Evolutionary conservation across 345 rosid genomes (phyloP).

Genomic region (Sisymbrium altissimum): DNA sequence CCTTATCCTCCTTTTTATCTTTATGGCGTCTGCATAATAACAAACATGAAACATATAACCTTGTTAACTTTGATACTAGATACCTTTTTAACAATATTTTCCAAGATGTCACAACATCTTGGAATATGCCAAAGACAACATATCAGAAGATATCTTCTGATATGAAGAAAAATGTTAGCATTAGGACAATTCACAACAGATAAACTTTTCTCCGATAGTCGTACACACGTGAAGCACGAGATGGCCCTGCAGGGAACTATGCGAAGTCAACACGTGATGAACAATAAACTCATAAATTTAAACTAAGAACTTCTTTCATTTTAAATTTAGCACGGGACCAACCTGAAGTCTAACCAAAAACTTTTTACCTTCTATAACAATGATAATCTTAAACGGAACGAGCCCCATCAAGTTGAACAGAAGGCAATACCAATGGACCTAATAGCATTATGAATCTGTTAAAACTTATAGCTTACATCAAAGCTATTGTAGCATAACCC

Average conservation of each 20-base stretch:
- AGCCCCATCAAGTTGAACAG: slow-evolving; percentile 67
- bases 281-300: slow-evolving; percentile 34
- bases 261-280: slow-evolving; percentile 52
- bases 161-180: slow-evolving; percentile 24
- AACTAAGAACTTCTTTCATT: slow-evolving; percentile 36
- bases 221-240: slow-evolving; percentile 57
- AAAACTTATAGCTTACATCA: slow-evolving; percentile 43
- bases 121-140: slow-evolving; percentile 21
- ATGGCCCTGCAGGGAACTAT: slow-evolving; percentile 79
- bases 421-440: slow-evolving; percentile 67
- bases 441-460: slow-evolving; percentile 74
- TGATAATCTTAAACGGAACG: slow-evolving; percentile 65
- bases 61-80: slow-evolving; percentile 5
- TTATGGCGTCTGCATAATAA: slow-evolving; percentile 60
- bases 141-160: slow-evolving; percentile 31
- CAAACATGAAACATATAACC: slow-evolving; percentile 11
- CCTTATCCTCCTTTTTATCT: slow-evolving; percentile 73
- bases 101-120: slow-evolving; percentile 24
- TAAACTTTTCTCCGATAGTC: slow-evolving; percentile 48
- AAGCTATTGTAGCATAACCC: slow-evolving; percentile 36
- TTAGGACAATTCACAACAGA: slow-evolving; percentile 39
- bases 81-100: slow-evolving; percentile 2
- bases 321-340: slow-evolving; percentile 43
- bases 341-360: slow-evolving; percentile 43
- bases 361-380: slow-evolving; percentile 59